These are phyloP conservation scores for Mycena floridula DNA, from an alignment of 768 basidiomycete genomes.

Conservation along the genomic window DNA sequence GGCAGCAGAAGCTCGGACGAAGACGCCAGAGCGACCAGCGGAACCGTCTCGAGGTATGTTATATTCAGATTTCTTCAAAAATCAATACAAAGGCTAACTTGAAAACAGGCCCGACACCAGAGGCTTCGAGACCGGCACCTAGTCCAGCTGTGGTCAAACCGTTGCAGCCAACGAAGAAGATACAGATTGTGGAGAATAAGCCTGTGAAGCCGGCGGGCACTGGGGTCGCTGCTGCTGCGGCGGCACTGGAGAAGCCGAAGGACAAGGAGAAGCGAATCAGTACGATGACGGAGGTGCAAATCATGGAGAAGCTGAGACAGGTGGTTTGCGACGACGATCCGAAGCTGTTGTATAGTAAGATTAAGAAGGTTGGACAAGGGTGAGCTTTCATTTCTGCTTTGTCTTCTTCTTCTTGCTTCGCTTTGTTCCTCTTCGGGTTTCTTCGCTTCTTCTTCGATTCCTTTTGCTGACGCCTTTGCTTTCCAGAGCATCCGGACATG, in stretches of 20 bases:
- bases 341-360: slow-evolving; percentile 86
- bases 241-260: slow-evolving; percentile 62
- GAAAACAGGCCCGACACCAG: too few relatives aligned
- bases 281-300: slow-evolving; percentile 95
- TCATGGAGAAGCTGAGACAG: slow-evolving; percentile 92
- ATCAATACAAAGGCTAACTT: slow-evolving; percentile 34
- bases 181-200: slow-evolving; percentile 50
- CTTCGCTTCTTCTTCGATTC: slow-evolving; percentile 1
- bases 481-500: slow-evolving; percentile 88
- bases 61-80: slow-evolving; percentile 42
- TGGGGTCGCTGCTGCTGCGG: slow-evolving; percentile 57
- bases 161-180: slow-evolving; percentile 76
- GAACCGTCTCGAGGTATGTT: slow-evolving; percentile 33
- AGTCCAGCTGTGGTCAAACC: slow-evolving; percentile 67
- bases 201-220: slow-evolving; percentile 38
- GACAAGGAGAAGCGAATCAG: slow-evolving; percentile 90
- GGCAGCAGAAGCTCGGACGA: slow-evolving; percentile 12
- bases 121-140: slow-evolving; percentile 40
- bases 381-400: slow-evolving; percentile 51
- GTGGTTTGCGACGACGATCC: slow-evolving; percentile 89
- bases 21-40: slow-evolving; percentile 25
- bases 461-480: slow-evolving; percentile 12
- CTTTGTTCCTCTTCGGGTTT: too few relatives aligned
- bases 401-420: slow-evolving; percentile 8
- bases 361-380: slow-evolving; percentile 99